Evolutionary conservation across 1,284 basidiomycete genomes (phyloP).

Genomic region (Uromyces viciae-fabae): DNA sequence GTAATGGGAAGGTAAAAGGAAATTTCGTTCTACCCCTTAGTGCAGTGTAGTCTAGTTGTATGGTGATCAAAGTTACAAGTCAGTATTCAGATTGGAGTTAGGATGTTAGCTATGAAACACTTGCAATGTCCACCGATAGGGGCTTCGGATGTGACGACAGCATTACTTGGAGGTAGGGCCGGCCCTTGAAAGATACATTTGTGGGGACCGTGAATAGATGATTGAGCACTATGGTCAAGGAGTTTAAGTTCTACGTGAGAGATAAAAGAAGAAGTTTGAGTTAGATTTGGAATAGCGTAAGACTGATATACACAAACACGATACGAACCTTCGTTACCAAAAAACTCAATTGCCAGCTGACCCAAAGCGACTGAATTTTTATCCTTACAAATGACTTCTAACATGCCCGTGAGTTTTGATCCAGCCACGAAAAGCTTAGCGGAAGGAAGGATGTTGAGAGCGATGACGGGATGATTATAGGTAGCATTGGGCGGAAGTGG

Average conservation of each 20-base stretch:
- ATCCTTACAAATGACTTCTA: not conserved
- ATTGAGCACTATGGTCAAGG: slow-evolving; percentile 50
- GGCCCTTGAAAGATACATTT: slow-evolving; percentile 51
- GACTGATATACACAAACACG: not conserved
- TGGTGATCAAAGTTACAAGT: slow-evolving; percentile 15
- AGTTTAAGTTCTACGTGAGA: slow-evolving; percentile 49
- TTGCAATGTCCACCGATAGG: slow-evolving; percentile 42
- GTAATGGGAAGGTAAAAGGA: slow-evolving; percentile 50
- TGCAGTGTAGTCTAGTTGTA: slow-evolving; percentile 48
- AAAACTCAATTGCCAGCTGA: slow-evolving; percentile 35
- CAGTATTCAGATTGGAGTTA: not conserved
- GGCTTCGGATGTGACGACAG: slow-evolving; percentile 46
- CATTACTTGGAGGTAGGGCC: slow-evolving; percentile 51
- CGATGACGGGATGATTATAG: slow-evolving; percentile 32
- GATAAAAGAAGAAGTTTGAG: not conserved
- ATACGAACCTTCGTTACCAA: slow-evolving; percentile 18
- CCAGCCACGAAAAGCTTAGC: slow-evolving; percentile 7
- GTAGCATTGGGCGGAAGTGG: slow-evolving; percentile 44
- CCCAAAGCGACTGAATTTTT: slow-evolving; percentile 25
- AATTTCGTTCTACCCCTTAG: slow-evolving; percentile 52
- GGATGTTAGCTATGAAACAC: not conserved
- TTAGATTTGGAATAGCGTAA: not conserved
- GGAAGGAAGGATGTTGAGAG: not conserved
- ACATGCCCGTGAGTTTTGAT: not conserved
- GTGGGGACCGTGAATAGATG: slow-evolving; percentile 48